A percentile compares a stretch with the other conserved stretches of the same genome.
Conservation (phyloP, 148 eudicot species). For the Rhododendron simsii region DNA sequence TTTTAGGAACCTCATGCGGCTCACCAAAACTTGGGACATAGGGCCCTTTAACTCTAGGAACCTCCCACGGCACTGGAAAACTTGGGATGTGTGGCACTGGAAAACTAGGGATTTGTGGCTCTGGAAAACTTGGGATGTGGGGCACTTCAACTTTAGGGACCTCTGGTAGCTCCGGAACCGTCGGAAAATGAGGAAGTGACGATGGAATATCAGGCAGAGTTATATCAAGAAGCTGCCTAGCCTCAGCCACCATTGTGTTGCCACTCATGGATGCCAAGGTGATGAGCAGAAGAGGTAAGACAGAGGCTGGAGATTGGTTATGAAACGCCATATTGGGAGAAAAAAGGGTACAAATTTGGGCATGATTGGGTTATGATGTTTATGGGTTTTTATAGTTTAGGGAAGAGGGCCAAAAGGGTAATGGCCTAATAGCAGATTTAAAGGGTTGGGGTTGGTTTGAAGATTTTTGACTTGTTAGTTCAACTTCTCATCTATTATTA, state of each 20-base stretch:
- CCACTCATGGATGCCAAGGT: conserved; percentile 5
- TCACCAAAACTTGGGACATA: neutral
- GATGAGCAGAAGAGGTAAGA: conserved; percentile 7
- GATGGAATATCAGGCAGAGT: conserved; percentile 20
- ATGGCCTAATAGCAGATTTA: neutral
- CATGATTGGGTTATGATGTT: neutral
- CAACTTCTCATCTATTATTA: conserved; percentile 2
- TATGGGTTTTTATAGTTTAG: neutral
- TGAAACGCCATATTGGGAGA: neutral
- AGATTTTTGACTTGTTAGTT: neutral
- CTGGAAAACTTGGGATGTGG: neutral
- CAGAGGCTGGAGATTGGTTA: neutral
- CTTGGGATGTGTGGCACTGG: neutral
- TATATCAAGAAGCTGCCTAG: conserved; percentile 18
- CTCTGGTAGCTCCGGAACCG: neutral
- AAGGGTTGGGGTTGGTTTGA: neutral
- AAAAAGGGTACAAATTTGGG: neutral
- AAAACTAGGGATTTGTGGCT: conserved; percentile 5
- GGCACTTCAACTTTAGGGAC: neutral
- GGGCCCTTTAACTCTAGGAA: neutral
- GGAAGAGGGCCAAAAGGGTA: neutral
- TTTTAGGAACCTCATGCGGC: neutral
- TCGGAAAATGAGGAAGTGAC: neutral
- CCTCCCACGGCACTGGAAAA: neutral
- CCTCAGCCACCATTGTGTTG: conserved; percentile 7